A percentile compares a stretch with the other conserved stretches of the same genome.
Conservation (phyloP, 805 yeast genomes). For the Yamadazyma nakazawae region DNA sequence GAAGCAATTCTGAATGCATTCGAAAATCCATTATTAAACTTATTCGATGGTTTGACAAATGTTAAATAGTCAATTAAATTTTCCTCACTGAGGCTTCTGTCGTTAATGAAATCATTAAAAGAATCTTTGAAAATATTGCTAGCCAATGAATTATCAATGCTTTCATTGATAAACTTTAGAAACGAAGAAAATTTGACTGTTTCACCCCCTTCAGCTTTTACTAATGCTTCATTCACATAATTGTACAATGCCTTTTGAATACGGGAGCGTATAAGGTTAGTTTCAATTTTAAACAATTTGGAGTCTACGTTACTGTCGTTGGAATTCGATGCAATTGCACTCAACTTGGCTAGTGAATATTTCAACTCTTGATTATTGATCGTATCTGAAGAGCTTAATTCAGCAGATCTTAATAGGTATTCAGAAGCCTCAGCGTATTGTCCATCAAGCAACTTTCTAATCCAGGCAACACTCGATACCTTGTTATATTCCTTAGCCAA, state of each 20-base stretch:
- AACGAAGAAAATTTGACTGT: constrained; percentile 13
- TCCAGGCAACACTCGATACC: constrained; percentile 67
- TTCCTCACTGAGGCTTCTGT: constrained; percentile 37
- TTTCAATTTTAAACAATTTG: constrained; percentile 45
- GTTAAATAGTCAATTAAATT: constrained; percentile 55
- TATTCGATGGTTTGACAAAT: constrained; percentile 31
- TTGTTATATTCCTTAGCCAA: constrained; percentile 40
- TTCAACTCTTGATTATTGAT: constrained; percentile 51
- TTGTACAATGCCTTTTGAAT: constrained; percentile 42
- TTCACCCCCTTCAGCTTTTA: constrained; percentile 8
- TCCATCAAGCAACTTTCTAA: constrained; percentile 53
- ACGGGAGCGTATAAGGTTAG: constrained; percentile 45
- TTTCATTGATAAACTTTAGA: constrained; percentile 17
- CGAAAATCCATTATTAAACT: constrained; percentile 23
- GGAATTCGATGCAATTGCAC: constrained; percentile 46
- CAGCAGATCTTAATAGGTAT: constrained; percentile 41
- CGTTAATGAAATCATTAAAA: constrained; percentile 29
- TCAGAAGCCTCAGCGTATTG: constrained; percentile 50
- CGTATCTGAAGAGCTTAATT: constrained; percentile 33
- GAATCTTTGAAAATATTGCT: constrained; percentile 18
- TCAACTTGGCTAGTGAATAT: constrained; percentile 68
- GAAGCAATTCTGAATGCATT: constrained; percentile 53
- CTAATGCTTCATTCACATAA: constrained; percentile 10
- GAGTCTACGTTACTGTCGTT: constrained; percentile 16
- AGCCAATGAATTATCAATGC: constrained; percentile 11